A percentile compares a stretch with the other conserved stretches of the same genome.
phyloP scores from a whole-genome alignment of 495 filamentous ascomycete genomes.

The Penicillium goetzii region DNA sequence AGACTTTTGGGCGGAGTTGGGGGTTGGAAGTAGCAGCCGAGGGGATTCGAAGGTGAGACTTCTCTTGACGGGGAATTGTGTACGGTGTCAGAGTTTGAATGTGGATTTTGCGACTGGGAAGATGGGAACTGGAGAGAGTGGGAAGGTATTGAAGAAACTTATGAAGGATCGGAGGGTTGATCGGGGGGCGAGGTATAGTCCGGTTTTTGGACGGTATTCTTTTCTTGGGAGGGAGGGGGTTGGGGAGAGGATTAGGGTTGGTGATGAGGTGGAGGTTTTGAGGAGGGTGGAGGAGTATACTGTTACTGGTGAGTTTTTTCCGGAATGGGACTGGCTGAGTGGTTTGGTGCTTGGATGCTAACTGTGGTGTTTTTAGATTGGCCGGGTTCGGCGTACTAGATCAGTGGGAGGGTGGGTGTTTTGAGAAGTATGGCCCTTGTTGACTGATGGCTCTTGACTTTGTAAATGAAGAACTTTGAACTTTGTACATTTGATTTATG shows the following conservation, averaged over 20 bases:
- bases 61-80: slow-evolving; percentile 75
- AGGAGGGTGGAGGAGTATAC: slow-evolving; percentile 61
- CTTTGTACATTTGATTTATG: no score
- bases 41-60: slow-evolving; percentile 42
- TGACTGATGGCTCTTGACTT: no score
- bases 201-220: slow-evolving; percentile 83
- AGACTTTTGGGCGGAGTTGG: slow-evolving; percentile 80
- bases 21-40: slow-evolving; percentile 30
- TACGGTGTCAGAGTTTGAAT: slow-evolving; percentile 78
- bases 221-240: slow-evolving; percentile 54
- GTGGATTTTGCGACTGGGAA: slow-evolving; percentile 79
- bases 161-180: slow-evolving; percentile 81
- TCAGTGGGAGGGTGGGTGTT: no score
- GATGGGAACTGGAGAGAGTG: slow-evolving; percentile 64
- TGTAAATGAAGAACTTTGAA: no score
- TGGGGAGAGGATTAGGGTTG: slow-evolving; percentile 57
- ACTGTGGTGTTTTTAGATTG: slow-evolving; percentile 27
- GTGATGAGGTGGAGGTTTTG: slow-evolving; percentile 69
- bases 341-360: slow-evolving; percentile 6
- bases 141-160: slow-evolving; percentile 72
- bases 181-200: slow-evolving; percentile 69
- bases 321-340: neutral
- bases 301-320: slow-evolving; percentile 64
- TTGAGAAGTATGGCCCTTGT: neutral
- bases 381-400: slow-evolving; percentile 33